phyloP scores from a whole-genome alignment of 1,139 yeast genomes.

The Pichia sp. region DNA sequence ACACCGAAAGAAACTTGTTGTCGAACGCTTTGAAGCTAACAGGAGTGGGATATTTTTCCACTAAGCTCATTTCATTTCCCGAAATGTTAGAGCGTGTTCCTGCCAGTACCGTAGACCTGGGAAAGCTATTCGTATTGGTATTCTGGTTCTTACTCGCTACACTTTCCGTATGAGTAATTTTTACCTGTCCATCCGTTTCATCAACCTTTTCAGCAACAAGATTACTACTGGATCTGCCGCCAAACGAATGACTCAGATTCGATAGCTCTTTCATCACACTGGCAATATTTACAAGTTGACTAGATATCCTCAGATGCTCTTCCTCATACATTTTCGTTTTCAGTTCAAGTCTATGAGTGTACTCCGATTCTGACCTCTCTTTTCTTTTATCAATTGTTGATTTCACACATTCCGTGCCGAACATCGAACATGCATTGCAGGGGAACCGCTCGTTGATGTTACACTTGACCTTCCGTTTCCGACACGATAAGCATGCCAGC shows the following conservation, averaged over 20 bases:
- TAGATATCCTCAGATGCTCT: constrained; percentile 1
- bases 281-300: constrained; percentile 4
- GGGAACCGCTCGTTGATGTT: constrained; percentile 41
- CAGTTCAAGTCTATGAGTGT: constrained; percentile 38
- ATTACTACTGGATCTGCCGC: constrained; percentile 14
- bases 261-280: constrained; percentile 7
- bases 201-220: constrained; percentile 10
- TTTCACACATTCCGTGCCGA: constrained; percentile 45
- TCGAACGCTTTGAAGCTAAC: constrained; percentile 14
- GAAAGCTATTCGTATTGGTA: too few species aligned
- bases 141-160: too few species aligned
- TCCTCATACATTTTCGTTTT: constrained; percentile 13
- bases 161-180: too few species aligned
- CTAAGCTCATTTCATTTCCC: constrained; percentile 12
- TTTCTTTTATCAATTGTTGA: constrained; percentile 51
- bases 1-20: constrained; percentile 31
- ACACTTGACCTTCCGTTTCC: constrained; percentile 52
- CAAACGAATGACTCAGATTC: constrained; percentile 1
- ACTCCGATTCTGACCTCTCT: constrained; percentile 47
- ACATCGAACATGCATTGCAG: constrained; percentile 45
- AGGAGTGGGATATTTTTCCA: constrained; percentile 15
- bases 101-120: too few species aligned
- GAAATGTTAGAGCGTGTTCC: not conserved
- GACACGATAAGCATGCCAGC: constrained; percentile 44
- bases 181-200: not conserved